Conservation (phyloP, 2,329 filamentous ascomycete species). For the Cladosporium sp. region DNA sequence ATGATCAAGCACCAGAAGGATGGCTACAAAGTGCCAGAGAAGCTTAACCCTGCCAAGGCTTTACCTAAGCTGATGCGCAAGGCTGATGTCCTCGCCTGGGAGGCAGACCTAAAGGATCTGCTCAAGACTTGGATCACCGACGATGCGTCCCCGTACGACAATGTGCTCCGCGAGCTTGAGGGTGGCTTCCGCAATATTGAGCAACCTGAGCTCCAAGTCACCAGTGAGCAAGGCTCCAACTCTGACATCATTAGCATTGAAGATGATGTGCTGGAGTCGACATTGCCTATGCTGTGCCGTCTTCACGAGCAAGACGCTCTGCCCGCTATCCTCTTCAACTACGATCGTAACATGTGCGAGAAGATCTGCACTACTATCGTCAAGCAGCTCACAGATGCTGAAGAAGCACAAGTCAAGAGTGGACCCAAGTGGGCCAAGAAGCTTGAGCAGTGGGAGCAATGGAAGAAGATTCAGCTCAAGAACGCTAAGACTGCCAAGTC, state of each 20-base stretch:
- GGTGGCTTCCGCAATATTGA: slow-evolving; percentile 22
- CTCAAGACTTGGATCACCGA: slow-evolving; percentile 60
- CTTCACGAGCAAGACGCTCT: slow-evolving; percentile 62
- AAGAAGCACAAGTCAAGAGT: slow-evolving; percentile 54
- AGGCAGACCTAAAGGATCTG: slow-evolving; percentile 54
- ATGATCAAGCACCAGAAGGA: slow-evolving; percentile 57
- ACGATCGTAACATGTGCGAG: slow-evolving; percentile 64
- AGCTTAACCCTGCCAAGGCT: slow-evolving; percentile 47
- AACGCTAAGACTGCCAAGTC: slow-evolving; percentile 33
- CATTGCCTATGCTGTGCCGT: slow-evolving; percentile 55
- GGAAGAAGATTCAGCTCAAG: slow-evolving; percentile 47
- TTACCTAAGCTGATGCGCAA: slow-evolving; percentile 58
- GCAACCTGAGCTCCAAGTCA: slow-evolving; percentile 22
- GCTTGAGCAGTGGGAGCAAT: slow-evolving; percentile 55
- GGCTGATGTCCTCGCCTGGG: slow-evolving; percentile 63
- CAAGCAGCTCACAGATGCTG: slow-evolving; percentile 50
- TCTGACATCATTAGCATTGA: slow-evolving; percentile 10
- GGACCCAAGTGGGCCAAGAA: slow-evolving; percentile 59
- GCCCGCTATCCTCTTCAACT: slow-evolving; percentile 74
- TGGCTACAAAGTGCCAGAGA: slow-evolving; percentile 40
- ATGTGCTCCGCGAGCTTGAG: slow-evolving; percentile 48
- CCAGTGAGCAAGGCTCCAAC: slow-evolving; percentile 16
- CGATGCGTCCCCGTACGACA: slow-evolving; percentile 48
- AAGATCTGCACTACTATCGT: slow-evolving; percentile 51
- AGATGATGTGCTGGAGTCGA: slow-evolving; percentile 39